Base-by-base conservation (phyloP, 768 basidiomycete genomes). In the Cystobasidium onofrii region DNA sequence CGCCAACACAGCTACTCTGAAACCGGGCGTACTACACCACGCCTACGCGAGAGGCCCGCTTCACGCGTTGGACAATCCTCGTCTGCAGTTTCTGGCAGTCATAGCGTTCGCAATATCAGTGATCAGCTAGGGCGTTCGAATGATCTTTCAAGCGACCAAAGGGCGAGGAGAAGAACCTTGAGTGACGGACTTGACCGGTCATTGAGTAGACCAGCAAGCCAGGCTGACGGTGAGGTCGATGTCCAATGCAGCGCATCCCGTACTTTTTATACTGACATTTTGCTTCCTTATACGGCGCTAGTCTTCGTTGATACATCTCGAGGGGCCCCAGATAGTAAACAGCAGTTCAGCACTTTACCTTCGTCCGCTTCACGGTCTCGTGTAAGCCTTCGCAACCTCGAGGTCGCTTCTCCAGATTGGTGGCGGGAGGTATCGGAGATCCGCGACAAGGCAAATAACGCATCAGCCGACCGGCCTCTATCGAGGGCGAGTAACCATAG, bases 381-480 rank as follows among this genome's bases (percentile, higher is more conserved):
- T 6, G 4, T 60, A 3, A 27, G 29, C 6, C 57, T 29, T 60
- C 57, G 69, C 1, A 54, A 60, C 12, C 52, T 71, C 10, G 36
- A 55, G 17, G 41, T 71, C 4, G 69, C 31, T 29, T 71, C 69
- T 36, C 27, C n/a, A 41, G 69, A 41, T 6, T 71, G 69, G 69
- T 71, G 69, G 69, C 31, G 52, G 25, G 54, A 71, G 29, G 69
- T 71, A 20, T 55, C 33, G 25, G 69, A 71, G 34, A 55, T 71
- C 15, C 69, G 69, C 1, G 27, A 46, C 6, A 55, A 27, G 17
- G 34, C 69, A 10, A 12, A 18, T 13, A 29, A 33, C 39, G 55
- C 20, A 9, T 10, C 33, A 20, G 17, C 25, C 4, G 52, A 71
- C 9, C 50, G 69, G 4, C 55, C 69, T 9, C 29, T 55, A 12